Conservation (phyloP, 2,329 filamentous ascomycete genomes). For the Rutstroemia sydowiana region DNA sequence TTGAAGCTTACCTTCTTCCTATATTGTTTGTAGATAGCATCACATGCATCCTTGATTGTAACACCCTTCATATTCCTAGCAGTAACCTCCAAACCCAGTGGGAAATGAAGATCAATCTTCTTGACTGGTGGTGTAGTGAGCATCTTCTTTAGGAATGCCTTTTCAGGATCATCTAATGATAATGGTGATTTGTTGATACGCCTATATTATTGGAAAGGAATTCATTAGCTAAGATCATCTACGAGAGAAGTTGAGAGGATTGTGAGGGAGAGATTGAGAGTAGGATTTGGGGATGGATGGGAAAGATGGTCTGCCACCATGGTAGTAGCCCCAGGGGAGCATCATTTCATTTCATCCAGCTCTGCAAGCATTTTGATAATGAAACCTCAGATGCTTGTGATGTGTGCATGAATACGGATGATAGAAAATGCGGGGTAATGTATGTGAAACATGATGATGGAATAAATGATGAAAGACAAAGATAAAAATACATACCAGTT, state of each 20-base stretch:
- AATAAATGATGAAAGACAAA: too few relatives aligned
- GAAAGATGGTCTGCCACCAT: neutral
- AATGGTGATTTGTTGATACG: constrained; percentile 84
- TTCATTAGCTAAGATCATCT: constrained; percentile 12
- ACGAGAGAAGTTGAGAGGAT: neutral
- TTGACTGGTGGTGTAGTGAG: constrained; percentile 79
- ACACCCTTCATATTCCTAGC: constrained; percentile 90
- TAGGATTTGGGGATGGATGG: constrained; percentile 2
- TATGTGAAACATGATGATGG: neutral
- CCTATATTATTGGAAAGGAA: constrained; percentile 44
- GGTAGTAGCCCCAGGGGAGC: neutral
- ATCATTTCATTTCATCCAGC: neutral
- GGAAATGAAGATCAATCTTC: constrained; percentile 91
- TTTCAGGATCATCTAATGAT: constrained; percentile 73
- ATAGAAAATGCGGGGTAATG: neutral
- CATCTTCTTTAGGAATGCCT: constrained; percentile 60
- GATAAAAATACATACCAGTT: constrained; percentile 65
- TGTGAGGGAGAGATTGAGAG: constrained; percentile 2
- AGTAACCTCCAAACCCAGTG: constrained; percentile 76
- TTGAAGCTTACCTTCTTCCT: constrained; percentile 78
- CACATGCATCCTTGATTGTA: constrained; percentile 92
- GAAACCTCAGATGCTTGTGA: too few relatives aligned
- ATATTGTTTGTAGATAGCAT: constrained; percentile 92
- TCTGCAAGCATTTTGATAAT: too few relatives aligned
- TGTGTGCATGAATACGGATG: neutral